Percentiles rank a stretch among this genome's conserved stretches.
phyloP scores from a whole-genome alignment of 2,329 filamentous ascomycete genomes.

The Clathrospora elynae region DNA sequence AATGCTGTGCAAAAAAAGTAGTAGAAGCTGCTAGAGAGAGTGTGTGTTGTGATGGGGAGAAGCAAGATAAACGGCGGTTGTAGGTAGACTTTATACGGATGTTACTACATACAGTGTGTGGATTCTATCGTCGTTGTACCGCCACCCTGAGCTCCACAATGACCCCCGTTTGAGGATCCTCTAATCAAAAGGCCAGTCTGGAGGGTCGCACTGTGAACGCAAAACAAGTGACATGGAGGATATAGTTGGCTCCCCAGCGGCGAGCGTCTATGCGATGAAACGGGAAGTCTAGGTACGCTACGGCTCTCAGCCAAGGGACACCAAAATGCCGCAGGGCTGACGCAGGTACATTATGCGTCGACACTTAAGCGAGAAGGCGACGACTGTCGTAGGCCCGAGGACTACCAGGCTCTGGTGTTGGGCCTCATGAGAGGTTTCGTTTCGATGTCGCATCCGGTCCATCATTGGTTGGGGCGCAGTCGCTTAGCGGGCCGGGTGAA shows the following conservation, averaged over 20 bases:
- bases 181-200: constrained; percentile 40
- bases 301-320: constrained; percentile 40
- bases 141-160: constrained; percentile 16
- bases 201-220: constrained; percentile 27
- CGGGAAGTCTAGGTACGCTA: constrained; percentile 28
- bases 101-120: constrained; percentile 7
- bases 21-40: constrained; percentile 25
- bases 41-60: constrained; percentile 24
- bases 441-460: constrained; percentile 21
- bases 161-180: constrained; percentile 25
- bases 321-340: constrained; percentile 15
- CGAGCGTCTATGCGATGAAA: constrained; percentile 43
- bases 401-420: constrained; percentile 18
- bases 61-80: constrained; percentile 13
- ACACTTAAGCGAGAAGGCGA: constrained; percentile 24
- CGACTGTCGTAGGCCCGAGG: constrained; percentile 16
- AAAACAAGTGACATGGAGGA: constrained; percentile 32
- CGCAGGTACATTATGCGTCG: constrained; percentile 40
- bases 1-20: constrained; percentile 28
- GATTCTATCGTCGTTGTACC: constrained; percentile 6
- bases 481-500: constrained; percentile 34
- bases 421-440: constrained; percentile 35
- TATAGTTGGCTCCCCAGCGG: constrained; percentile 30
- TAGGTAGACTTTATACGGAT: constrained; percentile 37
- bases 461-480: constrained; percentile 36